Evolutionary conservation across 192 early-diverging fungal genomes (phyloP), one percentile per base, ranked within the genome.

Genomic region (Backusella macrospora): DNA sequence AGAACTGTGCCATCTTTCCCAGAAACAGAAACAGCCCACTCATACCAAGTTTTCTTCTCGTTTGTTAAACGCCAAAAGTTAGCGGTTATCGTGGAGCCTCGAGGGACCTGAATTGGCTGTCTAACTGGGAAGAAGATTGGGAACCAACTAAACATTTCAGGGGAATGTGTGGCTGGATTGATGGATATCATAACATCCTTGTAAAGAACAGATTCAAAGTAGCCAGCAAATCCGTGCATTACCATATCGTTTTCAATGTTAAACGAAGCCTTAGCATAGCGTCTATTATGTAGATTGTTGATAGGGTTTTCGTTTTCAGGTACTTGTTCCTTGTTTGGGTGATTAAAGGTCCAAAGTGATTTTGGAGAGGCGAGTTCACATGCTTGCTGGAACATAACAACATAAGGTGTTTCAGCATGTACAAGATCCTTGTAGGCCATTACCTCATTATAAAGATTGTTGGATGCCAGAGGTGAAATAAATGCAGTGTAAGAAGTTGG

Each of bases 111-210:
- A 34, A 98, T 69, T 6, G 98, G 97, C 1, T 77, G 85, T 86
- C 88, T 76, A 63, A 89, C 59, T 4, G 98, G 98, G 76, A 99
- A 98, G 77, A 89, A 98, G 68, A 99, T 95, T 1, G 98, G 97
- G 80, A 99, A 99, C 98, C 98, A 99, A 75, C 92, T 94, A 73
- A 95, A 93, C 98, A 99, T 99, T 2, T 87, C 95, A 15, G 90
- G 86, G 0, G 96, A 94, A 72, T 99, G 97, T 7, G 93, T 93
- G 6, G 67, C 73, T 3, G 98, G 98, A 52, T 90, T 85, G 71
- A 96, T 99, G 62, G 85, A 87, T 21, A 89, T 77, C 71, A 86
- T 84, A 0, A 98, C 89, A 69, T 95, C 85, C 55, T 91, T 91
- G 81, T 98, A 98, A 38, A 99, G 85, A 40, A 91, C 87, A 1